Conservation (phyloP, 345 rosid genomes). For the Eucalyptus melliodora region DNA sequence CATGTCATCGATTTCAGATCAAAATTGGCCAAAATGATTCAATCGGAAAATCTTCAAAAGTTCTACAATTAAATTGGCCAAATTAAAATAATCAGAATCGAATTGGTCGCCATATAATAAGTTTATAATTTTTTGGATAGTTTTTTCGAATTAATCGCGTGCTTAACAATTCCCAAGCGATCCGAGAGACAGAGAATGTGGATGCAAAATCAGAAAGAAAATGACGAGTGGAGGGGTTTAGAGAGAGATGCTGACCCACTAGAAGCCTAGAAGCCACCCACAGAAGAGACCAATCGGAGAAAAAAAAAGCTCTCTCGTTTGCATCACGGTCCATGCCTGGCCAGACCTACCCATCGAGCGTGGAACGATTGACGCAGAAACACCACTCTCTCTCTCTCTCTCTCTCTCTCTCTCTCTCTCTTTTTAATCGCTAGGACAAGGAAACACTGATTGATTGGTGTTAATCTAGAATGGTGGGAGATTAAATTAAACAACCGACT, state of each 20-base stretch:
- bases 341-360: background rate
- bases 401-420: background rate
- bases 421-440: background rate
- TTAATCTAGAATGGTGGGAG: background rate
- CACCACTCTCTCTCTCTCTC: background rate
- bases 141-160: background rate
- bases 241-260: background rate
- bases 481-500: background rate
- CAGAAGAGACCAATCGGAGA: background rate
- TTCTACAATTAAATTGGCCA: background rate
- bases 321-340: background rate
- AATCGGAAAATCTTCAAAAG: background rate
- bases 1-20: background rate
- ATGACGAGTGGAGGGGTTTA: background rate
- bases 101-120: accelerated
- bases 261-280: background rate
- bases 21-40: background rate
- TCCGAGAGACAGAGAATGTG: background rate
- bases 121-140: accelerated
- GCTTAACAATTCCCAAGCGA: background rate
- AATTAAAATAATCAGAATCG: accelerated
- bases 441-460: background rate
- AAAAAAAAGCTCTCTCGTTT: background rate
- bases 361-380: background rate
- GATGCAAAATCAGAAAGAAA: background rate